phyloP scores from a whole-genome alignment of 169 alveolate species.

The Eimeria brunetti region DNA sequence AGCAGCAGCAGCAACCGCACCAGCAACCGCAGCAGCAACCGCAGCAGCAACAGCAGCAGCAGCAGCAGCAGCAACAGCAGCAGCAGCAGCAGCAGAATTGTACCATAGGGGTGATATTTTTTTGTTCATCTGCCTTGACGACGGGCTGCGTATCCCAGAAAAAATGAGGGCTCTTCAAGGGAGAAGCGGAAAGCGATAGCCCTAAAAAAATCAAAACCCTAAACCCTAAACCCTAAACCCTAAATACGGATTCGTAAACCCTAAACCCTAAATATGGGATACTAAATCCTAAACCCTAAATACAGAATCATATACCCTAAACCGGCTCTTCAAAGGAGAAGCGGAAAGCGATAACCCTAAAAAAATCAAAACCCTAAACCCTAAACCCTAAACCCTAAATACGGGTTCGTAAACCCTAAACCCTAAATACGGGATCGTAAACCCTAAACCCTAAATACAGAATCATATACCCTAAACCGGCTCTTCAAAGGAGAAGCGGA shows the following conservation, averaged over 20 bases:
- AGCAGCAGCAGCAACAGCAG: not conserved
- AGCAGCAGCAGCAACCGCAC: not conserved
- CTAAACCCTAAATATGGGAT: no score
- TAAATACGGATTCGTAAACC: no score
- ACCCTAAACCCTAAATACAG: no score
- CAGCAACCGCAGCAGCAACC: not conserved
- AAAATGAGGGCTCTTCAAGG: conserved; percentile 52
- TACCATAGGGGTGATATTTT: not conserved
- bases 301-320: no score
- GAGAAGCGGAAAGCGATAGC: not conserved
- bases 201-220: not conserved
- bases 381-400: no score
- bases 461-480: no score
- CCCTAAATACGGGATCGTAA: no score
- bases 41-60: conserved; percentile 39
- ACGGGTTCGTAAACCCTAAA: no score
- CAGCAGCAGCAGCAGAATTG: not conserved
- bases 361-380: not conserved
- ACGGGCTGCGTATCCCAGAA: conserved; percentile 81
- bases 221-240: no score
- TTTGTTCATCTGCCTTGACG: conserved; percentile 14
- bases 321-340: conserved; percentile 10
- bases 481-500: not conserved
- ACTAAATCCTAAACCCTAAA: no score
- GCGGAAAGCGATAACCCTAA: not conserved